Evolutionary conservation across 306 rosid species (phyloP).

Genomic region (Calophaca sinica): DNA sequence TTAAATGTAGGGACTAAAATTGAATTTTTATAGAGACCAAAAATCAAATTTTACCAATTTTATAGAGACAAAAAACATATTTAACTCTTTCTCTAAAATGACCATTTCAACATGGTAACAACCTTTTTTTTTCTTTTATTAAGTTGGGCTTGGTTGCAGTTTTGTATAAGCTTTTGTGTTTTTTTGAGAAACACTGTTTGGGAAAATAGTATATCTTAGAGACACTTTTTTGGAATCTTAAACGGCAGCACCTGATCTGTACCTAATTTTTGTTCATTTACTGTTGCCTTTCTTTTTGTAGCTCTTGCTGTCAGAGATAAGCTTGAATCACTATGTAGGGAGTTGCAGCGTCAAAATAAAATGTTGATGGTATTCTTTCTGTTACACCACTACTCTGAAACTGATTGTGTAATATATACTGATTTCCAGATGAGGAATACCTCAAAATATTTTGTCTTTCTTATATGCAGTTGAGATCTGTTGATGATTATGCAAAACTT

Average conservation of each 20-base stretch:
- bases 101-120: constrained; percentile 16
- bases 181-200: constrained; percentile 35
- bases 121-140: constrained; percentile 5
- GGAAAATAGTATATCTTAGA: constrained; percentile 20
- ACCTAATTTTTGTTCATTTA: constrained; percentile 36
- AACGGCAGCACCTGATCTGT: constrained; percentile 35
- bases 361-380: constrained; percentile 77
- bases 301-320: constrained; percentile 89
- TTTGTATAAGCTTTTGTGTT: constrained; percentile 19
- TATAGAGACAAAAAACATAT: too few species aligned
- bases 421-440: constrained; percentile 28
- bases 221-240: constrained; percentile 29
- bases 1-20: too few species aligned
- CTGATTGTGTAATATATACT: constrained; percentile 24
- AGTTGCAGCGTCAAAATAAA: constrained; percentile 96
- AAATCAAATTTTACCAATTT: too few species aligned
- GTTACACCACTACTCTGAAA: constrained; percentile 40
- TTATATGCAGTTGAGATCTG: constrained; percentile 9
- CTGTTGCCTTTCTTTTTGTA: constrained; percentile 48
- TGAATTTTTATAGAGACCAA: too few species aligned
- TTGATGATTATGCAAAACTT: constrained; percentile 32
- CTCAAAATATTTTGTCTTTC: constrained; percentile 19
- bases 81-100: constrained; percentile 10
- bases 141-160: constrained; percentile 24
- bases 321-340: constrained; percentile 96